Evolutionary conservation across 2,329 filamentous ascomycete genomes (phyloP).

Genomic region (Sporothrix mexicana): DNA sequence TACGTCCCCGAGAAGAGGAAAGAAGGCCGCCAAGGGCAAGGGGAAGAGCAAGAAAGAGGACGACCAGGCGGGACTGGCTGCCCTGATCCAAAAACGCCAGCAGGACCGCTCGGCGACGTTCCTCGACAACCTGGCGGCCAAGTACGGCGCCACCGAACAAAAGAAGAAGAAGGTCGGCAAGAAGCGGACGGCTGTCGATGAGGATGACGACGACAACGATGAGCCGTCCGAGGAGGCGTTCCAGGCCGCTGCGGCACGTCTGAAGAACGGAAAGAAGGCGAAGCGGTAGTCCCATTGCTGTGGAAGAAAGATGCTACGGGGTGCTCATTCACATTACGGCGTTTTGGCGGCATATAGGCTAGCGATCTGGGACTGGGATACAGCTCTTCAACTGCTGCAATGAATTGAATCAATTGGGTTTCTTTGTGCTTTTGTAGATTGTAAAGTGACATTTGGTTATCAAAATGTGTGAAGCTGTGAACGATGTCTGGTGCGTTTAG

Average conservation of each 20-base stretch:
- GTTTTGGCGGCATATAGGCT: conserved; percentile 1
- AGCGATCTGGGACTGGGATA: background rate
- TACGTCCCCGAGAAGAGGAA: background rate
- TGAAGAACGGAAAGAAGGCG: conserved; percentile 47
- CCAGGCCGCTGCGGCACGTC: conserved; percentile 59
- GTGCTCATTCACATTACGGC: background rate
- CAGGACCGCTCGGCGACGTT: conserved; percentile 66
- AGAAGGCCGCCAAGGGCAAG: conserved; percentile 44
- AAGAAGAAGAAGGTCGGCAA: conserved; percentile 59
- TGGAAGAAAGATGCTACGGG: background rate
- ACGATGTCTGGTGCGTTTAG: background rate
- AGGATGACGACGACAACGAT: conserved; percentile 62
- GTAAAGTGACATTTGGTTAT: background rate
- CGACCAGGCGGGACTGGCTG: conserved; percentile 44
- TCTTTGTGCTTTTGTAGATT: background rate
- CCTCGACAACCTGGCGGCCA: conserved; percentile 75
- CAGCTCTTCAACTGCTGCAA: conserved; percentile 1
- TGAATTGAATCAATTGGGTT: conserved; percentile 3
- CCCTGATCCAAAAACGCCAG: conserved; percentile 75
- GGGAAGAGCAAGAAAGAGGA: conserved; percentile 34
- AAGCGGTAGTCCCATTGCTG: background rate
- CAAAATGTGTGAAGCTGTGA: background rate
- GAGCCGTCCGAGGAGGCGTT: conserved; percentile 67
- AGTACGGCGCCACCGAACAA: conserved; percentile 63
- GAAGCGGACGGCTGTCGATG: conserved; percentile 47